phyloP scores from a whole-genome alignment of 2,329 filamentous ascomycete genomes.

The Geoglossum cookeanum region DNA sequence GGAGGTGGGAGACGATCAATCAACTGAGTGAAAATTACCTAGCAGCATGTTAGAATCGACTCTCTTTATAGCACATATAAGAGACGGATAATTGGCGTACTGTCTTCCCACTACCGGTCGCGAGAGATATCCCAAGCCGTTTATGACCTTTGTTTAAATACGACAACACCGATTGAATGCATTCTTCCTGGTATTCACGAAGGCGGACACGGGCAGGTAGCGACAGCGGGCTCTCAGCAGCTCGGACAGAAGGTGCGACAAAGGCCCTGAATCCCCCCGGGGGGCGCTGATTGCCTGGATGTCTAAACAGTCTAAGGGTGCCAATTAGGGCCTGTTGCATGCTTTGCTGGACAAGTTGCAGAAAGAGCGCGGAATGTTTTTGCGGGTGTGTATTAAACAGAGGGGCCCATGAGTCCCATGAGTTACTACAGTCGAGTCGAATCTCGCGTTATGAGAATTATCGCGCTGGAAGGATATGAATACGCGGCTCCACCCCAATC shows the following conservation, averaged over 20 bases:
- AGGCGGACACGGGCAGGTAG: conserved; percentile 33
- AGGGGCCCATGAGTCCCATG: too few relatives aligned
- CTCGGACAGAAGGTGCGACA: background rate
- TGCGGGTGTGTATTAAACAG: background rate
- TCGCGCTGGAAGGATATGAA: too few relatives aligned
- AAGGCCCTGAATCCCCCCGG: background rate
- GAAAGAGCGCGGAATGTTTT: background rate
- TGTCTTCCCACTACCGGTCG: conserved; percentile 79
- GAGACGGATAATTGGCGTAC: conserved; percentile 25
- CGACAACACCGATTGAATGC: conserved; percentile 59
- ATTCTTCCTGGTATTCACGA: conserved; percentile 79
- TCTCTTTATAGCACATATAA: background rate
- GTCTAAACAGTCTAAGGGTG: background rate
- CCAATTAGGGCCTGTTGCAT: background rate
- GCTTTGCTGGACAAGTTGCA: background rate
- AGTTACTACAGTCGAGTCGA: too few relatives aligned
- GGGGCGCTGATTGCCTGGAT: background rate
- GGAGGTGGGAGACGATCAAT: conserved; percentile 54
- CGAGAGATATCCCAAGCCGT: conserved; percentile 65
- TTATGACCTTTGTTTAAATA: conserved; percentile 54
- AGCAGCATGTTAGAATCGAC: conserved; percentile 4
- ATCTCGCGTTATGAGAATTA: too few relatives aligned
- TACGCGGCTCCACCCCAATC: too few relatives aligned
- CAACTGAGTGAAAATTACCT: conserved; percentile 92
- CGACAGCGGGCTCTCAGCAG: conserved; percentile 5